phyloP scores from a whole-genome alignment of 2,329 filamentous ascomycete species.

The Aschersonia sp. region DNA sequence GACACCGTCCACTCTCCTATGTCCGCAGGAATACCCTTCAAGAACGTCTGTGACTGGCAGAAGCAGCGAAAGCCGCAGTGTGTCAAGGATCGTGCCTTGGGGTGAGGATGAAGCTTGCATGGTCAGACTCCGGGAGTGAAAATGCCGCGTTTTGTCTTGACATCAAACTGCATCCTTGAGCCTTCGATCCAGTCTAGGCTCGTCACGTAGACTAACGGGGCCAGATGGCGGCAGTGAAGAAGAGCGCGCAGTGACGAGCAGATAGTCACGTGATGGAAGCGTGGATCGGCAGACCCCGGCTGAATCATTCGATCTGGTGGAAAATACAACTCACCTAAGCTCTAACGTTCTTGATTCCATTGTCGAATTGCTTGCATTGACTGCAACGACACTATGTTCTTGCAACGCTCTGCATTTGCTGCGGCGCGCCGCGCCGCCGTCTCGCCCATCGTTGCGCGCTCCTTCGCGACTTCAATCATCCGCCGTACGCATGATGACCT shows the following conservation, averaged over 20 bases:
- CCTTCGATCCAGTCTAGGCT: too few relatives aligned
- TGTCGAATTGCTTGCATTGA: conserved; percentile 4
- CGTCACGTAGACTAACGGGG: too few relatives aligned
- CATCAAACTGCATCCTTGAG: too few relatives aligned
- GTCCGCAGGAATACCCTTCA: too few relatives aligned
- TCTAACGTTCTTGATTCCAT: conserved; percentile 5
- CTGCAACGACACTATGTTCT: conserved; percentile 35
- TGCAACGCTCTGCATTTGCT: conserved; percentile 47
- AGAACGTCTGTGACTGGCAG: too few relatives aligned
- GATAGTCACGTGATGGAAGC: conserved; percentile 8
- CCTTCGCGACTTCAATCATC: conserved; percentile 44
- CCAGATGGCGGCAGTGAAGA: too few relatives aligned
- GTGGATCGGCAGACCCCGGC: conserved; percentile 1
- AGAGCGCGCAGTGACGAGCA: not conserved
- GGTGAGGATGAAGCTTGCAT: too few relatives aligned
- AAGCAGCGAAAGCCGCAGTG: too few relatives aligned
- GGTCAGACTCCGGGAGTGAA: too few relatives aligned
- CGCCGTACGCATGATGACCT: conserved; percentile 33
- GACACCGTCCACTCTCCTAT: too few relatives aligned
- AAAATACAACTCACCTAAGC: conserved; percentile 2
- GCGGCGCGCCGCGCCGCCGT: conserved; percentile 44
- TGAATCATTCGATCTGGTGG: conserved; percentile 1
- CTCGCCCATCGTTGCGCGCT: conserved; percentile 38
- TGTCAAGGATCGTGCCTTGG: too few relatives aligned
- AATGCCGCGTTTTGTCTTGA: too few relatives aligned